Percentiles rank a stretch among this genome's conserved stretches.
These are phyloP conservation scores for Magnusiomyces sp. DNA, from an alignment of 1,139 yeast genomes.

Conservation along the genomic window DNA sequence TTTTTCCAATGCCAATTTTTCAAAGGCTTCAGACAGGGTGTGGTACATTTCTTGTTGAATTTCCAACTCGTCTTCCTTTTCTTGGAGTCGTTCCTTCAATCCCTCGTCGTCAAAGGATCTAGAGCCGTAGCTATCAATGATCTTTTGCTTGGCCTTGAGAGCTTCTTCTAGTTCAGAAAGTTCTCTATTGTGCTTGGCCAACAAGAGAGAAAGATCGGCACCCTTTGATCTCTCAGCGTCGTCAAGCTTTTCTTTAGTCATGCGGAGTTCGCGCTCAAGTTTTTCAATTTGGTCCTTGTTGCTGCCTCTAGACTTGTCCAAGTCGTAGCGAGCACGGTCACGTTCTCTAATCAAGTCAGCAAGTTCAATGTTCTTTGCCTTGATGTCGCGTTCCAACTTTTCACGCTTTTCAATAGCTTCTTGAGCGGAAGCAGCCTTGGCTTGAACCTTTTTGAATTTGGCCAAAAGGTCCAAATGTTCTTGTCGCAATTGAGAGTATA, in stretches of 20 bases:
- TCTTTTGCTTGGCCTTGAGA: conserved; percentile 31
- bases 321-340: conserved; percentile 77
- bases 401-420: conserved; percentile 84
- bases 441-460: conserved; percentile 76
- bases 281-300: conserved; percentile 62
- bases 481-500: conserved; percentile 85
- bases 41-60: conserved; percentile 58
- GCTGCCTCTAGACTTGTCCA: conserved; percentile 62
- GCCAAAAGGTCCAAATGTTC: conserved; percentile 78
- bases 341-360: conserved; percentile 87
- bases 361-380: conserved; percentile 76
- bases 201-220: conserved; percentile 52
- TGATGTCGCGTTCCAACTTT: conserved; percentile 72
- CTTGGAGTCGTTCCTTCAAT: conserved; percentile 45
- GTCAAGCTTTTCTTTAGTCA: conserved; percentile 50
- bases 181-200: conserved; percentile 52
- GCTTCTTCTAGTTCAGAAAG: conserved; percentile 33
- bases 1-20: conserved; percentile 40
- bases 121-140: conserved; percentile 25
- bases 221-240: conserved; percentile 62
- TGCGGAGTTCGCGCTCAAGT: conserved; percentile 57
- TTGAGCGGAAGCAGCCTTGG: conserved; percentile 87
- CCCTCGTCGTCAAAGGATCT: conserved; percentile 27
- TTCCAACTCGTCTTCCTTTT: conserved; percentile 72
- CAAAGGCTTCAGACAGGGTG: conserved; percentile 61